These are phyloP conservation scores for Aspergillus steynii DNA, from an alignment of 495 filamentous ascomycete species.

Conservation along the genomic window DNA sequence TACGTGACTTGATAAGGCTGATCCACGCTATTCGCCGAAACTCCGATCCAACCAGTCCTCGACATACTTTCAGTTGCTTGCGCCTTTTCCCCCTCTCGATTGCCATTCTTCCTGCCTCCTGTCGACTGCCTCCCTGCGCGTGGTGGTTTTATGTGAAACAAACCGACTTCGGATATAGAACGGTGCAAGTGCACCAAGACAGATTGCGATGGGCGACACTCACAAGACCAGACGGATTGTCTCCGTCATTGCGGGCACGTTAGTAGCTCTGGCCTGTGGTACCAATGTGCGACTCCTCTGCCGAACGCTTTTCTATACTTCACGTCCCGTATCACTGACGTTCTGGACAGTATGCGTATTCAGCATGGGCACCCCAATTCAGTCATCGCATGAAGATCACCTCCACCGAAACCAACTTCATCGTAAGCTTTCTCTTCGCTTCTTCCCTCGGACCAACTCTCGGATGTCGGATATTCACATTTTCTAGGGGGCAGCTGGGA, in stretches of 20 bases:
- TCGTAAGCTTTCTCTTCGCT: slow-evolving; percentile 53
- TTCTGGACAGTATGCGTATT: slow-evolving; percentile 83
- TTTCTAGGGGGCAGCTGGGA: slow-evolving; percentile 76
- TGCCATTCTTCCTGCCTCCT: background rate
- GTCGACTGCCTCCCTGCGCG: background rate
- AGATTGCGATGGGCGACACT: slow-evolving; percentile 25
- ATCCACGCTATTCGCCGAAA: slow-evolving; percentile 7
- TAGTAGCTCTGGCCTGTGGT: slow-evolving; percentile 85
- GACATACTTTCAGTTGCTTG: background rate
- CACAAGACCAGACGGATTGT: slow-evolving; percentile 54
- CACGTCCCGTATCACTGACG: background rate
- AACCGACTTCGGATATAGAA: background rate
- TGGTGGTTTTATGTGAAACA: slow-evolving; percentile 9
- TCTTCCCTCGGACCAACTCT: slow-evolving; percentile 2
- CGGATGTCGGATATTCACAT: slow-evolving; percentile 17
- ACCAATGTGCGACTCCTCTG: slow-evolving; percentile 69
- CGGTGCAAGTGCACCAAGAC: slow-evolving; percentile 13
- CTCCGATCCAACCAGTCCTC: background rate
- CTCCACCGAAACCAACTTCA: slow-evolving; percentile 86
- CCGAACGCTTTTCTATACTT: background rate
- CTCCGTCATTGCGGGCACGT: slow-evolving; percentile 81
- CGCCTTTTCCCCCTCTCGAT: background rate
- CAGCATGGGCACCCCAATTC: slow-evolving; percentile 96
- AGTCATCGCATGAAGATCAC: slow-evolving; percentile 81
- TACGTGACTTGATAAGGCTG: slow-evolving; percentile 5